Conservation (phyloP, 2,329 filamentous ascomycete genomes). For the Lachnellula cervina region DNA sequence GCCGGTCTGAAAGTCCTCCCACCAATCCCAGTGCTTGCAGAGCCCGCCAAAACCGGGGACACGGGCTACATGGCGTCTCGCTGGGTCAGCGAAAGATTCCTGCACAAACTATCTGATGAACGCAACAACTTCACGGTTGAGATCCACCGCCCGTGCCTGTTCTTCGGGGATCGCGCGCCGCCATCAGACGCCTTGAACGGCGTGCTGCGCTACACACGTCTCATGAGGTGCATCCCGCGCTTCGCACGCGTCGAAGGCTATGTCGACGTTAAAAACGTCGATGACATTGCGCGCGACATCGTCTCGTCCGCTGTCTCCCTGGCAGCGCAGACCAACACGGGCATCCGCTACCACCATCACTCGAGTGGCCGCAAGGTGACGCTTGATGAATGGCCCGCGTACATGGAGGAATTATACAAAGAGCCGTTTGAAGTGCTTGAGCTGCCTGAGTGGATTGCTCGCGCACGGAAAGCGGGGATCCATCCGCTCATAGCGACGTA, state of each 20-base stretch:
- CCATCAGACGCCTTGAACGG: not conserved
- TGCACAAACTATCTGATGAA: not conserved
- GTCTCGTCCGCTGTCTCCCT: not conserved
- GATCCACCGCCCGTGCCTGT: not conserved
- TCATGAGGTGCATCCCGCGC: not conserved
- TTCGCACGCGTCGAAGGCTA: not conserved
- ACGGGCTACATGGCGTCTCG: not conserved
- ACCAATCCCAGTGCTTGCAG: not conserved
- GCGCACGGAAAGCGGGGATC: not conserved
- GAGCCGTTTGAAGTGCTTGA: not conserved
- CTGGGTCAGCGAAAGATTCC: not conserved
- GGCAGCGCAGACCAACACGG: not conserved
- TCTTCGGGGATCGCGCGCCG: not conserved
- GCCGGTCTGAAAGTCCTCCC: not conserved
- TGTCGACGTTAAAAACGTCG: not conserved
- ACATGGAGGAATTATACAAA: not conserved
- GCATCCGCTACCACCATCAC: not conserved
- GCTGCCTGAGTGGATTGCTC: not conserved
- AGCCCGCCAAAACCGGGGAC: too few relatives aligned
- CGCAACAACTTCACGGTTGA: not conserved
- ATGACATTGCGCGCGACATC: not conserved
- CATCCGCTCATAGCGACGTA: not conserved
- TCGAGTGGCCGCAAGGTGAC: not conserved
- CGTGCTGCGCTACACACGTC: not conserved
- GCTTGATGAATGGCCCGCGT: not conserved